Evolutionary conservation across 116 monocot genomes (phyloP), one percentile per base, ranked within the genome.

Genomic region (Papilionanthe hybrid): DNA sequence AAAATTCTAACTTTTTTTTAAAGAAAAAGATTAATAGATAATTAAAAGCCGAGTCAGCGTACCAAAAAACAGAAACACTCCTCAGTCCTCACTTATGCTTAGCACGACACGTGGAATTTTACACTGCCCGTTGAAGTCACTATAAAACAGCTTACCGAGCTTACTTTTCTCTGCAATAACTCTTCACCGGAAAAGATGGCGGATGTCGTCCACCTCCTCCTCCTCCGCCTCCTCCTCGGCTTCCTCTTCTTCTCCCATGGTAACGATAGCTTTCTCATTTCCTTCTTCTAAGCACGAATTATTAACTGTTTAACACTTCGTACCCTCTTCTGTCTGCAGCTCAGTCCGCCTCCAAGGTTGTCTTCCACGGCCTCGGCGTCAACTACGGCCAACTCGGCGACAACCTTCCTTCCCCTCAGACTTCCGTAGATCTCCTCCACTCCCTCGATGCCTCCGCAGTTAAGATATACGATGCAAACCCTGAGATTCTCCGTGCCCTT

Each of bases 301-400:
- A 44, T 45, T 18, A 9, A 28, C 30, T 4, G 44, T 19, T 9
- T 8, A n/a, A n/a, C n/a, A n/a, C n/a, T n/a, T n/a, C n/a, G n/a
- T n/a, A n/a, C n/a, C 22, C 27, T 49, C 6, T 67, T 49, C 9
- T 20, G 18, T 27, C 12, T 28, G 58, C 78, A 78, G 83, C 43
- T 5, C 18, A 69, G n/a, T 77, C 80, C 0, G 72, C 27, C 3
- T 68, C 56, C 27, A 73, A 73, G 73, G 42, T 73, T 5, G 19
- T 42, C 9, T 75, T 75, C 49, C 75, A 75, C 42, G 49, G 75
- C 13, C 6, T 94, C 44, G 97, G 97, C 73, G 82, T 97, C 29
- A 91, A 97, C 94, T 97, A 91, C 83, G 97, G 97, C 79, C 88
- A 89, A 69, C 84, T 97, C 6, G 97, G 94, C 56, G 47, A 85